Conservation (phyloP, 257 asterid genomes). For the Nemophila menziesii region DNA sequence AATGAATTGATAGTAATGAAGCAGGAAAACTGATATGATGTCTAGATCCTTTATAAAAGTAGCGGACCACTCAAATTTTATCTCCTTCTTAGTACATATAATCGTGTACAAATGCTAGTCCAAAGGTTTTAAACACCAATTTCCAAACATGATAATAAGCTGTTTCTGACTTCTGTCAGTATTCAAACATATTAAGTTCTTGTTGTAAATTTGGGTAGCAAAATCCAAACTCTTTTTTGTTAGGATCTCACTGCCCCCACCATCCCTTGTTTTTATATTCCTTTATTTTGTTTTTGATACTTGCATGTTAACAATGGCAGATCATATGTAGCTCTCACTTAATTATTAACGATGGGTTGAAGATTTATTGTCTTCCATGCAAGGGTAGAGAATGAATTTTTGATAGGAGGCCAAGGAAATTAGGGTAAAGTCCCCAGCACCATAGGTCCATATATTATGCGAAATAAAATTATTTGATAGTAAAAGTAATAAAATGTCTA, state of each 20-base stretch:
- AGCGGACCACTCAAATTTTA: neutral
- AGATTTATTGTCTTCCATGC: conserved; percentile 35
- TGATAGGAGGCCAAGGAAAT: too few species aligned
- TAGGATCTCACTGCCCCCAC: conserved; percentile 13
- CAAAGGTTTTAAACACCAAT: neutral
- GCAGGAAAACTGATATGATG: neutral
- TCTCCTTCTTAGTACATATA: too few species aligned
- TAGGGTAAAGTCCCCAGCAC: too few species aligned
- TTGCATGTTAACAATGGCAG: conserved; percentile 49
- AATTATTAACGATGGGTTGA: conserved; percentile 48
- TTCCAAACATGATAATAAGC: conserved; percentile 1
- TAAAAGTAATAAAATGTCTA: too few species aligned
- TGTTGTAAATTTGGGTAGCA: conserved; percentile 9
- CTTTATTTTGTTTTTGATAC: conserved; percentile 19
- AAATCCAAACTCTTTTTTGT: conserved; percentile 17
- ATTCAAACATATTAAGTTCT: conserved; percentile 9
- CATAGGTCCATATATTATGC: too few species aligned
- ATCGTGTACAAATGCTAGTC: neutral
- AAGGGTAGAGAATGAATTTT: too few species aligned
- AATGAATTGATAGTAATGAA: too few species aligned
- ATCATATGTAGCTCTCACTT: conserved; percentile 20
- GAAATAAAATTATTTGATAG: too few species aligned
- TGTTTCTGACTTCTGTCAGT: conserved; percentile 9
- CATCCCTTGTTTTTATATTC: conserved; percentile 18
- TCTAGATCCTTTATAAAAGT: neutral